Percentiles rank a stretch among this genome's conserved stretches.
These are phyloP conservation scores for Psilocybe cubensis DNA, from an alignment of 768 basidiomycete genomes.

Conservation along the genomic window DNA sequence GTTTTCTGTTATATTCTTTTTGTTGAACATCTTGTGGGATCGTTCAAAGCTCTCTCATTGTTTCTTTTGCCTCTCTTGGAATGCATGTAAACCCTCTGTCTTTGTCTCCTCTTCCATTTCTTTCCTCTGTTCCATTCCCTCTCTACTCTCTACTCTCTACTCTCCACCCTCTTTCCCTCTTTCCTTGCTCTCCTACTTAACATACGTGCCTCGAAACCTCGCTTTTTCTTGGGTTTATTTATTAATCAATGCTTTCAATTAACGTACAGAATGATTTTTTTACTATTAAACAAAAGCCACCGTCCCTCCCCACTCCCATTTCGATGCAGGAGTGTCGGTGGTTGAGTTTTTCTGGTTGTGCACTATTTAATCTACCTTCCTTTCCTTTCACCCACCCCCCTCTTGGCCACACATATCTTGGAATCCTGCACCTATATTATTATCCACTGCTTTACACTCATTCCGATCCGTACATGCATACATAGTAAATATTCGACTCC, in stretches of 20 bases:
- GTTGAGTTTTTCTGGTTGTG: not conserved
- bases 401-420: conserved; percentile 1
- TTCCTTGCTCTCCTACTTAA: not conserved
- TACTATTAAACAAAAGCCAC: not conserved
- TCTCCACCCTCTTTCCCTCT: not conserved
- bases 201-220: not conserved
- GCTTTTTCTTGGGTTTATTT: conserved; percentile 7
- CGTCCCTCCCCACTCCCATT: not conserved
- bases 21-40: not conserved
- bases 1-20: not conserved
- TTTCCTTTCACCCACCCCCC: too few species aligned
- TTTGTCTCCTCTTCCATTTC: not conserved
- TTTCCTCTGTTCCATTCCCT: too few species aligned
- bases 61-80: not conserved
- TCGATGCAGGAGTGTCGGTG: too few species aligned
- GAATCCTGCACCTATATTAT: not conserved
- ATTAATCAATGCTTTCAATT: not conserved
- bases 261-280: not conserved
- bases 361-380: not conserved
- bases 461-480: not conserved
- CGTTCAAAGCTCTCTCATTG: not conserved
- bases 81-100: not conserved
- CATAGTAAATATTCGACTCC: too few species aligned
- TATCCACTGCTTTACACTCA: not conserved
- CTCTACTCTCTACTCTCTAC: too few species aligned